These are phyloP conservation scores for Trypanosoma vivax DNA, from an alignment of 208 protist species.

Conservation along the genomic window DNA sequence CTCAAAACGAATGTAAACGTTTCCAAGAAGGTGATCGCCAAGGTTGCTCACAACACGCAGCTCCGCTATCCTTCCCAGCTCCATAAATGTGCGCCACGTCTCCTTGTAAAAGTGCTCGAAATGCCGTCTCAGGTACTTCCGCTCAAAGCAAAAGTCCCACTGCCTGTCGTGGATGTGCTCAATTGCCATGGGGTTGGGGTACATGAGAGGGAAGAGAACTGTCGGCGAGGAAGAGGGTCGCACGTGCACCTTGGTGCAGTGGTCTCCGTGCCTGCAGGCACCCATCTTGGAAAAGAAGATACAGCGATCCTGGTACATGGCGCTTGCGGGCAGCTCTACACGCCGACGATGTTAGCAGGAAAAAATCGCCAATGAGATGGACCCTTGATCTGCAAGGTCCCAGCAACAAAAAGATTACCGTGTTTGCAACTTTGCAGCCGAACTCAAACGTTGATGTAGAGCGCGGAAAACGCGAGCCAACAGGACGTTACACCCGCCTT, in stretches of 20 bases:
- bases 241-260: conserved; percentile 94
- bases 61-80: conserved; percentile 92
- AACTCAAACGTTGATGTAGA: too few species aligned
- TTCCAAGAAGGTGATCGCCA: conserved; percentile 95
- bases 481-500: too few species aligned
- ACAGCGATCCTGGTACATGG: conserved; percentile 61
- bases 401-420: too few species aligned
- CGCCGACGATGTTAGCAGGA: not conserved
- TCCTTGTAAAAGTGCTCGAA: conserved; percentile 98
- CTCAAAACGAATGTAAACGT: conserved; percentile 97
- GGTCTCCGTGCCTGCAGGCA: conserved; percentile 96
- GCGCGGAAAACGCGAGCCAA: too few species aligned
- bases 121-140: conserved; percentile 89
- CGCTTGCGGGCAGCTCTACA: too few species aligned
- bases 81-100: conserved; percentile 90
- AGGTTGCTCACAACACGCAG: conserved; percentile 96
- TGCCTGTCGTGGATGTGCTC: conserved; percentile 55
- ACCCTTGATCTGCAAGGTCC: not conserved
- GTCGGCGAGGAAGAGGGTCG: conserved; percentile 91
- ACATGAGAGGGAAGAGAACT: conserved; percentile 95
- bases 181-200: conserved; percentile 84
- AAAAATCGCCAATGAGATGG: not conserved
- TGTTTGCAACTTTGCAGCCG: too few species aligned
- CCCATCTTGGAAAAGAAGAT: conserved; percentile 98
- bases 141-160: conserved; percentile 58